These are phyloP conservation scores for Nakazawaea populi DNA, from an alignment of 805 yeast genomes.

Conservation along the genomic window DNA sequence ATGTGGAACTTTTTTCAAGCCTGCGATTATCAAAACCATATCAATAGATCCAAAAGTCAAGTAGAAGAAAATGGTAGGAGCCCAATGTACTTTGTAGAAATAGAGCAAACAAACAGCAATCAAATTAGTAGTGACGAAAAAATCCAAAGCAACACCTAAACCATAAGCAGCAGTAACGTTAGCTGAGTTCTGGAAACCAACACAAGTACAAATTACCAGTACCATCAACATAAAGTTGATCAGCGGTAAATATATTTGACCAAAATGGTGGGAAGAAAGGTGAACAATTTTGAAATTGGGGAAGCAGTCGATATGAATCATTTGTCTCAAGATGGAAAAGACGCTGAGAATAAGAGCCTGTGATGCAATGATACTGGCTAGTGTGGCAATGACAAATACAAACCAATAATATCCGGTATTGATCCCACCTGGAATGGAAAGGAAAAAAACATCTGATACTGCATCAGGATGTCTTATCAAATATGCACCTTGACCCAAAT, in stretches of 20 bases:
- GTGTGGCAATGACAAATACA: conserved; percentile 45
- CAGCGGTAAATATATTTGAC: conserved; percentile 47
- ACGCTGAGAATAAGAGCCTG: conserved; percentile 56
- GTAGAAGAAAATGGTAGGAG: conserved; percentile 29
- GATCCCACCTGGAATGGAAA: conserved; percentile 44
- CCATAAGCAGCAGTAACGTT: conserved; percentile 58
- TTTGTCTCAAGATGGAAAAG: conserved; percentile 44
- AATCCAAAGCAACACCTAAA: conserved; percentile 50
- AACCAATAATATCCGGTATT: conserved; percentile 42
- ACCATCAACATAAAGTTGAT: conserved; percentile 46
- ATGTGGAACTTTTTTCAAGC: conserved; percentile 44
- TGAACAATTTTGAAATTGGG: conserved; percentile 43
- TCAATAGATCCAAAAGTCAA: conserved; percentile 42
- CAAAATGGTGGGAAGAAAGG: conserved; percentile 36
- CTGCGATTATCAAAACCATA: conserved; percentile 37
- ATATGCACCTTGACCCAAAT: conserved; percentile 55
- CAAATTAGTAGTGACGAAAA: conserved; percentile 43
- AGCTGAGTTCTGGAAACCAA: conserved; percentile 44
- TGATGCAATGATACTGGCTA: conserved; percentile 53
- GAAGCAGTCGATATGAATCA: conserved; percentile 49
- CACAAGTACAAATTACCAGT: conserved; percentile 43
- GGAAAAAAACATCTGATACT: conserved; percentile 37
- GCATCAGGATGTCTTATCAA: conserved; percentile 33
- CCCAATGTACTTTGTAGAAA: conserved; percentile 33
- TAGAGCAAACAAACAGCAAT: conserved; percentile 39